phyloP scores from a whole-genome alignment of 1,284 basidiomycete genomes.

The Exsudoporus floridanus region DNA sequence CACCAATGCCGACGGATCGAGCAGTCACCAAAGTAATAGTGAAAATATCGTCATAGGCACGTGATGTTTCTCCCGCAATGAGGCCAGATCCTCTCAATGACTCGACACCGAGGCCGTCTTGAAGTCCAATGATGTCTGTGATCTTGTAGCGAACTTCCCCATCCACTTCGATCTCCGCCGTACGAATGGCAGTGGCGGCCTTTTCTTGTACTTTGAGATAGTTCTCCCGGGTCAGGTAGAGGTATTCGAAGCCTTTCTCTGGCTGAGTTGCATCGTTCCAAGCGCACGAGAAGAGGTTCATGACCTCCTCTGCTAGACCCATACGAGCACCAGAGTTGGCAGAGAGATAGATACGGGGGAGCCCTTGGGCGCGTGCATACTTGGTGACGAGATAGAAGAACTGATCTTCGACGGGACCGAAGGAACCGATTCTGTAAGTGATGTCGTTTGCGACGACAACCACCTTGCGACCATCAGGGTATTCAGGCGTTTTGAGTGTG shows the following conservation, averaged over 20 bases:
- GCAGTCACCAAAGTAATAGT: constrained; percentile 99
- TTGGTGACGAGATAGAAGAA: constrained; percentile 96
- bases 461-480: constrained; percentile 82
- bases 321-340: constrained; percentile 98
- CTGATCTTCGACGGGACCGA: constrained; percentile 93
- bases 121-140: constrained; percentile 93
- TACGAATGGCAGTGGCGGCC: constrained; percentile 75
- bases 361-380: constrained; percentile 84
- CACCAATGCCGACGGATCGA: constrained; percentile 98
- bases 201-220: constrained; percentile 82
- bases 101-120: constrained; percentile 98
- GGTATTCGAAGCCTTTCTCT: constrained; percentile 95
- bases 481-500: constrained; percentile 92
- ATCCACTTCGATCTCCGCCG: constrained; percentile 80
- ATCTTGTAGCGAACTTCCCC: constrained; percentile 92
- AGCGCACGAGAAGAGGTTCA: constrained; percentile 87
- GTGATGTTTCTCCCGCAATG: constrained; percentile 97
- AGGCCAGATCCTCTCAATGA: constrained; percentile 95
- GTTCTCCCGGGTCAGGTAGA: constrained; percentile 91
- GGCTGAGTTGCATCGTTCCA: constrained; percentile 84
- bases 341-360: constrained; percentile 96
- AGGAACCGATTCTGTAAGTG: constrained; percentile 98
- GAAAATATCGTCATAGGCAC: constrained; percentile 99
- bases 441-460: constrained; percentile 98
- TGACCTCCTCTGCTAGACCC: constrained; percentile 91